Evolutionary conservation across 176 grass and related monocot species (phyloP).

Genomic region (Poa pratensis): DNA sequence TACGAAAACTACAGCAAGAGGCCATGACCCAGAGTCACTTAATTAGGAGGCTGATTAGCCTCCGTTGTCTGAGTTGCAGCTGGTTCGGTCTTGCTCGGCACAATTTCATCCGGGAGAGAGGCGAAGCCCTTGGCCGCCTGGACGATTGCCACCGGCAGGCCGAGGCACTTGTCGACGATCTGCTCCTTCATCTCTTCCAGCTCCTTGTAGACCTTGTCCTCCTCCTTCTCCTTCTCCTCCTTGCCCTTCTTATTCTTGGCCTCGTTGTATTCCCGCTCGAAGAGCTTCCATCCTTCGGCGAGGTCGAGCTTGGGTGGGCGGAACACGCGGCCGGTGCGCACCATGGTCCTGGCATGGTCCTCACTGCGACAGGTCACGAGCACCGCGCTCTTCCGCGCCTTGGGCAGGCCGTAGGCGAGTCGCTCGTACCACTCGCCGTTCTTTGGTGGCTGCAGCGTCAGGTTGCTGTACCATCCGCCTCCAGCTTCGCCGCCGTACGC

Average conservation of each 20-base stretch:
- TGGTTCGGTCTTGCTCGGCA: not conserved
- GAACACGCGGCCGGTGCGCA: constrained; percentile 46
- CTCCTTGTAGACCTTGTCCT: not conserved
- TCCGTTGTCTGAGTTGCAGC: not conserved
- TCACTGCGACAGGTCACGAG: constrained; percentile 58
- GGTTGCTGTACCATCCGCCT: constrained; percentile 52
- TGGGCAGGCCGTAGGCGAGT: constrained; percentile 63
- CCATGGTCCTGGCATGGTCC: constrained; percentile 50
- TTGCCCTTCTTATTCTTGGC: not conserved
- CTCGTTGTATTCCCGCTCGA: not conserved
- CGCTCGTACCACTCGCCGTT: constrained; percentile 44
- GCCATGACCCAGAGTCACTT: not conserved
- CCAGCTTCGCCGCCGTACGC: constrained; percentile 18
- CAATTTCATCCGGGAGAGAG: not conserved
- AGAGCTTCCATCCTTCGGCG: constrained; percentile 39
- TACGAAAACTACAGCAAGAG: not conserved
- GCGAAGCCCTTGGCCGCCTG: constrained; percentile 54
- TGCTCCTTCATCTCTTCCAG: constrained; percentile 9
- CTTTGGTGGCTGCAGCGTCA: constrained; percentile 30
- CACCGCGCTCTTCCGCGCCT: constrained; percentile 43
- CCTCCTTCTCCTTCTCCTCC: not conserved
- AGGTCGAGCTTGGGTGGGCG: not conserved
- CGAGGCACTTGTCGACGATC: constrained; percentile 50
- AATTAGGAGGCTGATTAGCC: not conserved
- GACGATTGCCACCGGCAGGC: constrained; percentile 54